These are phyloP conservation scores for Rhodotorula kratochvilovae DNA, from an alignment of 768 basidiomycete genomes.

Conservation along the genomic window DNA sequence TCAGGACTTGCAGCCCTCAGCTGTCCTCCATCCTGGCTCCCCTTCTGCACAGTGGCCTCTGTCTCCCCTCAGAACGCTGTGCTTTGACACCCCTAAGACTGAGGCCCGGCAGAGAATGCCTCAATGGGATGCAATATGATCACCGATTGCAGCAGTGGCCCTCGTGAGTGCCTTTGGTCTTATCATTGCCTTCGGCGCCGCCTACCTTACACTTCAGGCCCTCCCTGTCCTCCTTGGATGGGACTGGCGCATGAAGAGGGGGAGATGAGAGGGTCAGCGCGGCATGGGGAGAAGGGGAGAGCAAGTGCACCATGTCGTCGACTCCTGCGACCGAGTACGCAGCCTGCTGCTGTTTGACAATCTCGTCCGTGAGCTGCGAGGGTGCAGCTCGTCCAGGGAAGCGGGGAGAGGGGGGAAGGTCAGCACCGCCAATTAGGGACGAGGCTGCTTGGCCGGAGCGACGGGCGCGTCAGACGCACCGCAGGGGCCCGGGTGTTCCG, in stretches of 20 bases:
- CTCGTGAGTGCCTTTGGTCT: constrained; percentile 19
- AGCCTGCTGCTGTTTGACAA: constrained; percentile 83
- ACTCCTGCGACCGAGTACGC: constrained; percentile 89
- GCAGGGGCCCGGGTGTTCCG: constrained; percentile 78
- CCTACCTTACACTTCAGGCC: constrained; percentile 54
- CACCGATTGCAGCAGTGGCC: constrained; percentile 64
- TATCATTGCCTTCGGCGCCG: constrained; percentile 66
- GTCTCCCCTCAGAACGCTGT: no score
- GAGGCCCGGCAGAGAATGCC: constrained; percentile 80
- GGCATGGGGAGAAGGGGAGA: not conserved
- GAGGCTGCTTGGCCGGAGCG: no score
- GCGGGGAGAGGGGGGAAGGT: not conserved
- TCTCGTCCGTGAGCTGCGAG: constrained; percentile 74
- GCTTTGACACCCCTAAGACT: constrained; percentile 76
- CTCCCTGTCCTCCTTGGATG: constrained; percentile 61
- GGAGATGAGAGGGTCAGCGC: not conserved
- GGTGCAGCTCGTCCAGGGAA: not conserved
- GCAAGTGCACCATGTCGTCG: constrained; percentile 63
- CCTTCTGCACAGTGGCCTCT: no score
- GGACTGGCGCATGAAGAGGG: constrained; percentile 41
- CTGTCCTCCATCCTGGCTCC: no score
- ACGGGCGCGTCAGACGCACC: no score
- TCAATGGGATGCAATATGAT: constrained; percentile 67
- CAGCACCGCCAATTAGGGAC: not conserved
- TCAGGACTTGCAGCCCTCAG: no score